Conservation (phyloP, 768 basidiomycete species). For the Hypholoma sublateritium region DNA sequence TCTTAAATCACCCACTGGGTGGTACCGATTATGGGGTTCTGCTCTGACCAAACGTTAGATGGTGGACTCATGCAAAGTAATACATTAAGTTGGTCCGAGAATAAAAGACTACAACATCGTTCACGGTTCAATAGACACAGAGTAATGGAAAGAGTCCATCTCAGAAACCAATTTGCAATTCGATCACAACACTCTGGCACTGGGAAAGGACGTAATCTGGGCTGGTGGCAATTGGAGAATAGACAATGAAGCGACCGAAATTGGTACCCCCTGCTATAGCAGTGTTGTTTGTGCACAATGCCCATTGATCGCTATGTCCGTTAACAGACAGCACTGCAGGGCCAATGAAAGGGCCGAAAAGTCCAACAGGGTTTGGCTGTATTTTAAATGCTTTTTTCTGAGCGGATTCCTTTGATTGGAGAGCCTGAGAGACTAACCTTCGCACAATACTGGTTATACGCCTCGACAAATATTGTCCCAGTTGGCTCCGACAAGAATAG, state of each 20-base stretch:
- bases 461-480: background rate
- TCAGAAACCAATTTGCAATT: background rate
- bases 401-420: background rate
- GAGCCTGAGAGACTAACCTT: background rate
- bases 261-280: conserved; percentile 3
- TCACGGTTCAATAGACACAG: no score
- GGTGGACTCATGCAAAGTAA: no score
- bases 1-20: no score
- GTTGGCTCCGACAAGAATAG: background rate
- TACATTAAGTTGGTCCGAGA: no score
- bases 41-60: no score
- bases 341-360: conserved; percentile 16
- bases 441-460: conserved; percentile 7
- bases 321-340: conserved; percentile 14
- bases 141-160: no score
- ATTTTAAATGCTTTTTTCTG: background rate
- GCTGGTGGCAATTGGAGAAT: conserved; percentile 23
- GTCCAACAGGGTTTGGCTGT: conserved; percentile 13
- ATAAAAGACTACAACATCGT: no score
- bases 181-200: conserved; percentile 12
- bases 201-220: conserved; percentile 20
- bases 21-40: no score
- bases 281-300: conserved; percentile 1
- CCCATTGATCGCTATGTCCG: conserved; percentile 11
- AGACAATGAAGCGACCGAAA: conserved; percentile 23